Base-by-base conservation (phyloP, 148 eudicot species). In the Cornus controversa region DNA sequence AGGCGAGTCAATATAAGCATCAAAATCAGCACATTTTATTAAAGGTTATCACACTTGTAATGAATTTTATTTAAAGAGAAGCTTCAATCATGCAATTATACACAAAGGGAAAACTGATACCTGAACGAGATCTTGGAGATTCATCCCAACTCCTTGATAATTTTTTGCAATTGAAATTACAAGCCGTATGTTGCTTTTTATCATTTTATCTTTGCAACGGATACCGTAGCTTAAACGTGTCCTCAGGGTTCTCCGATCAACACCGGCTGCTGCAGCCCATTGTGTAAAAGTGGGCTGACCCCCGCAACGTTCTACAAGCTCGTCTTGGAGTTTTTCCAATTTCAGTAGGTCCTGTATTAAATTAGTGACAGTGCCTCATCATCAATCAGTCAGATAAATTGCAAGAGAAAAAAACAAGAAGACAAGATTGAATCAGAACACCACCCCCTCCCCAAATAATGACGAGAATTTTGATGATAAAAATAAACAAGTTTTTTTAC, bases 41-140 rank as follows among this genome's bases (percentile, higher is more conserved):
- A 40, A 40, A 6, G 45, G 6, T n/a, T 40, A 40, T 40, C 45
- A 40, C 45, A 40, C 64, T 3, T n/a, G 23, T 7, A 60, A 60
- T 18, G 64, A 60, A 60, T 18, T 60, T 18, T 60, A 20, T 13
- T 68, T 10, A 22, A 65, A 24, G 26, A 14, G 69, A 28, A 27
- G 37, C 70, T 40, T 69, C 36, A 45, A 64, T 36, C 27, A 37
- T 28, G 23, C 40, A 26, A 50, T 29, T 29, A 74, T 66, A 24
- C 54, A 74, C 10, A 67, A 37, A 57, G 71, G 75, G 72, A 62
- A 71, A 31, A 71, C 68, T 25, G 63, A 64, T 88, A 93, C 99
- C 98, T 93, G 98, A 87, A 96, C 92, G 67, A 96, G 93, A 88
- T 96, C 99, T 81, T 89, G 93, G 64, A 96, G 91, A 86, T 86